A percentile compares a stretch with the other conserved stretches of the same genome.
phyloP scores from a whole-genome alignment of 306 rosid genomes.

The Rubus parviflorus region DNA sequence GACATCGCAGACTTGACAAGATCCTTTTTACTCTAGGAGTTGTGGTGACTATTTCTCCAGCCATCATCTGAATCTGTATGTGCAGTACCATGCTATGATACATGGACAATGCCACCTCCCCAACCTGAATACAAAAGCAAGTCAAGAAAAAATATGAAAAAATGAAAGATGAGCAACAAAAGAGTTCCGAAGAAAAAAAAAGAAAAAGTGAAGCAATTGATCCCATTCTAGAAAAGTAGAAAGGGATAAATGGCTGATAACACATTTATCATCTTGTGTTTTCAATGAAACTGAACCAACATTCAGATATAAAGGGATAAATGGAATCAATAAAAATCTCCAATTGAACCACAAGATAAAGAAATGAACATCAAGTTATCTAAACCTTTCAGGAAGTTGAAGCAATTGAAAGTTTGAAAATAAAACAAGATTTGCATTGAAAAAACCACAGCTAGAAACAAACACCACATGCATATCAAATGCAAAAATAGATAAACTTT shows the following conservation, averaged over 20 bases:
- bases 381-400: not conserved
- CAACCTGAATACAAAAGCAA: slow-evolving; percentile 57
- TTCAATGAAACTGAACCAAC: not conserved
- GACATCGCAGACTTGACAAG: slow-evolving; percentile 94
- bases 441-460: not conserved
- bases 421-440: not conserved
- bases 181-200: too few species aligned
- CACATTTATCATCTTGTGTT: not conserved
- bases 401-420: slow-evolving; percentile 9
- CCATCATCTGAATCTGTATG: slow-evolving; percentile 99
- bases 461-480: slow-evolving; percentile 13
- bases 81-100: slow-evolving; percentile 96
- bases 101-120: slow-evolving; percentile 85
- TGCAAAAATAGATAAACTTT: slow-evolving; percentile 21
- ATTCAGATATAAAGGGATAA: not conserved
- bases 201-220: not conserved
- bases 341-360: not conserved
- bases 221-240: not conserved
- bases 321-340: not conserved
- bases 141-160: slow-evolving; percentile 11
- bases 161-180: not conserved
- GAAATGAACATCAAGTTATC: not conserved
- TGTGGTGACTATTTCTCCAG: slow-evolving; percentile 99
- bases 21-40: slow-evolving; percentile 98
- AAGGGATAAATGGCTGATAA: not conserved